These are phyloP conservation scores for Venturia oleaginea DNA, from an alignment of 2,329 filamentous ascomycete species.

Conservation along the genomic window DNA sequence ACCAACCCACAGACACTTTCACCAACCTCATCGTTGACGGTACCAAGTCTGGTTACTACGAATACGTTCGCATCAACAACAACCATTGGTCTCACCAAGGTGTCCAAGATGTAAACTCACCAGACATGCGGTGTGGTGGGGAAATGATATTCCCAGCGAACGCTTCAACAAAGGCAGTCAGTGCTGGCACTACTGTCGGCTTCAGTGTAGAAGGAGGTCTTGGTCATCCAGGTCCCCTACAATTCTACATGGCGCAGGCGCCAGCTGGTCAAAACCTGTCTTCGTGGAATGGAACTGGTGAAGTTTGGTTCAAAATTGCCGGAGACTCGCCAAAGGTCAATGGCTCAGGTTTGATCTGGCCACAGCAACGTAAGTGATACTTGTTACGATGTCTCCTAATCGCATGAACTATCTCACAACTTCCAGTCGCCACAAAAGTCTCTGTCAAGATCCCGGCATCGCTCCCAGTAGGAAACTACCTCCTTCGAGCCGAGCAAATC, in stretches of 20 bases:
- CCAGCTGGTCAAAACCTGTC: background rate
- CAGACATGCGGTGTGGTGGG: constrained; percentile 11
- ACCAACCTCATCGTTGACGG: constrained; percentile 5
- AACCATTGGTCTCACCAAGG: background rate
- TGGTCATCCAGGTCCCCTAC: constrained; percentile 9
- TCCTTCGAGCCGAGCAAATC: constrained; percentile 16
- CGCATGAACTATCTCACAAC: background rate
- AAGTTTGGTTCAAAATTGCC: constrained; percentile 13
- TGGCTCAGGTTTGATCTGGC: background rate
- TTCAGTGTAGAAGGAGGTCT: constrained; percentile 4
- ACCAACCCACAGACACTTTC: constrained; percentile 8
- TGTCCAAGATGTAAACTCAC: background rate
- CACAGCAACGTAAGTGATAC: background rate
- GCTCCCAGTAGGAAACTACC: constrained; percentile 15
- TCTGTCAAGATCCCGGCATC: constrained; percentile 3
- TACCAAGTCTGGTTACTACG: background rate
- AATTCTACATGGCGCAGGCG: constrained; percentile 13
- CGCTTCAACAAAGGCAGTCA: constrained; percentile 7
- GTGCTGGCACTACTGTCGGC: constrained; percentile 9
- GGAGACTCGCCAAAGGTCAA: constrained; percentile 10
- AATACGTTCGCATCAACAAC: constrained; percentile 2
- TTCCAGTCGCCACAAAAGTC: constrained; percentile 1
- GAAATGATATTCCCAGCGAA: constrained; percentile 4
- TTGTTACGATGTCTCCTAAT: background rate
- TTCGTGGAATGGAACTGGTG: background rate